Evolutionary conservation across 2,329 filamentous ascomycete species (phyloP).

Genomic region (Colletotrichum somersetense): DNA sequence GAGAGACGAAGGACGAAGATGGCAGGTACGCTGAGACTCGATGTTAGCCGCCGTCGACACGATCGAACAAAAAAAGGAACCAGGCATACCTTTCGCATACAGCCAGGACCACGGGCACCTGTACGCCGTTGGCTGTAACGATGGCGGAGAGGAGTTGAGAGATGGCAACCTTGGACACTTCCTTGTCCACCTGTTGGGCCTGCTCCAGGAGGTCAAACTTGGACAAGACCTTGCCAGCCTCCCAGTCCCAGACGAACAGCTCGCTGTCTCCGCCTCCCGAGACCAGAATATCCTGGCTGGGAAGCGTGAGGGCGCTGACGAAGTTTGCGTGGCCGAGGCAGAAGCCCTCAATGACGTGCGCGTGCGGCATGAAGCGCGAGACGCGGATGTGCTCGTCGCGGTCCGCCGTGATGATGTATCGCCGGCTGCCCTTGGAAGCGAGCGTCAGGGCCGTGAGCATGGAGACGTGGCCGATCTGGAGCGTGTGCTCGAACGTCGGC

Average conservation of each 20-base stretch:
- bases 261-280: slow-evolving; percentile 89
- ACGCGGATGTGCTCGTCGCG: slow-evolving; percentile 85
- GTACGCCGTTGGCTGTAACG: slow-evolving; percentile 35
- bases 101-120: slow-evolving; percentile 49
- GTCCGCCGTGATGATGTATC: slow-evolving; percentile 68
- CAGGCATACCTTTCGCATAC: slow-evolving; percentile 60
- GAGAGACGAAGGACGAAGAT: slow-evolving; percentile 74
- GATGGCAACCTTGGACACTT: slow-evolving; percentile 61
- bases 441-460: slow-evolving; percentile 84
- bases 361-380: slow-evolving; percentile 83
- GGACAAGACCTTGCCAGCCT: slow-evolving; percentile 63
- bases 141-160: slow-evolving; percentile 54
- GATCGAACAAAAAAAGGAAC: neutral
- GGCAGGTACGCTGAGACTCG: slow-evolving; percentile 63
- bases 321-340: slow-evolving; percentile 92
- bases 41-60: slow-evolving; percentile 42
- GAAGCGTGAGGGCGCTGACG: slow-evolving; percentile 80
- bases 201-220: slow-evolving; percentile 65
- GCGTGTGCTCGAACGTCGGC: slow-evolving; percentile 76
- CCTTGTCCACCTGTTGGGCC: slow-evolving; percentile 47
- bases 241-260: slow-evolving; percentile 88
- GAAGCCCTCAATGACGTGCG: slow-evolving; percentile 89
- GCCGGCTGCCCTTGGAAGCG: slow-evolving; percentile 56
- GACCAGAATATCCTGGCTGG: slow-evolving; percentile 74
- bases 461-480: slow-evolving; percentile 93